These are phyloP conservation scores for Lumnitzera littorea DNA, from an alignment of 345 rosid genomes.

Conservation along the genomic window DNA sequence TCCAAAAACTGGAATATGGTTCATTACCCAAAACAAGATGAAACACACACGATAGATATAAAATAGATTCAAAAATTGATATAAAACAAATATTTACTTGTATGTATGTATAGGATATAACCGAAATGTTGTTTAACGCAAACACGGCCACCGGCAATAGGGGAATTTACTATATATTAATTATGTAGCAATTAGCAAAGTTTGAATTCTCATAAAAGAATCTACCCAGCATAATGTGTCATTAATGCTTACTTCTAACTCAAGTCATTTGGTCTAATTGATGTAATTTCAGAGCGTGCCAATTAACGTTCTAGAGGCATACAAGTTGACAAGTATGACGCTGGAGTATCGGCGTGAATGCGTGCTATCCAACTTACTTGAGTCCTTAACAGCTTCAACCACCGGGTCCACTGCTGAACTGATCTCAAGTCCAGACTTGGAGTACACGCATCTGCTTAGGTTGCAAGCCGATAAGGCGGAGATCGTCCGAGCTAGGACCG, in stretches of 20 bases:
- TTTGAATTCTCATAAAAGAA: not conserved
- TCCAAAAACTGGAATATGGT: not conserved
- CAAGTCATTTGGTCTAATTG: not conserved
- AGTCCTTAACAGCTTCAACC: slow-evolving; percentile 39
- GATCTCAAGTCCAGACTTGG: slow-evolving; percentile 23
- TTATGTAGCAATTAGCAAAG: not conserved
- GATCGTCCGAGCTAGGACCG: slow-evolving; percentile 47
- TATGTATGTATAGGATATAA: too few relatives aligned
- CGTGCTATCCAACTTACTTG: slow-evolving; percentile 39
- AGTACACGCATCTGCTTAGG: slow-evolving; percentile 41
- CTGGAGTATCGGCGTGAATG: slow-evolving; percentile 62
- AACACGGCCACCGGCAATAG: too few relatives aligned
- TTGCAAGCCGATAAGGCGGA: slow-evolving; percentile 47
- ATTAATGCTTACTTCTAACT: not conserved
- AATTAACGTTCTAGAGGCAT: slow-evolving; percentile 36
- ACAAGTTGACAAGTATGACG: slow-evolving; percentile 38
- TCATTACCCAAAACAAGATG: too few relatives aligned
- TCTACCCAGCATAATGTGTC: too few relatives aligned
- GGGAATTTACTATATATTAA: not conserved
- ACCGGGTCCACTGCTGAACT: slow-evolving; percentile 12
- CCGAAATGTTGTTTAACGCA: too few relatives aligned
- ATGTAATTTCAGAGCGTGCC: slow-evolving; percentile 45
- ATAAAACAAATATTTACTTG: too few relatives aligned
- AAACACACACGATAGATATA: too few relatives aligned
- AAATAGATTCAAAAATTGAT: too few relatives aligned